Conservation (phyloP, 805 yeast genomes). For the Barnettozyma populi region DNA sequence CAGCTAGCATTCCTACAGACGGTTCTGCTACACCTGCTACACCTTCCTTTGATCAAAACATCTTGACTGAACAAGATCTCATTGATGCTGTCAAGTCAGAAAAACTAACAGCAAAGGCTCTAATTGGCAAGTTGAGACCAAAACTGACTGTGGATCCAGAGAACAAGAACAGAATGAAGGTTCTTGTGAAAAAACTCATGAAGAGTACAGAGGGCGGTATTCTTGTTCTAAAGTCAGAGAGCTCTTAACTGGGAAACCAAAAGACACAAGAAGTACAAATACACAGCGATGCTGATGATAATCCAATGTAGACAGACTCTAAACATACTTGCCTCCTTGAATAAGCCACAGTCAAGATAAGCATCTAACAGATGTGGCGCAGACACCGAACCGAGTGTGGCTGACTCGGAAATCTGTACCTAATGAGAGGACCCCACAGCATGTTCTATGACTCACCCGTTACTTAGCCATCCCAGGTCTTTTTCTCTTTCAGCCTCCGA, state of each 20-base stretch:
- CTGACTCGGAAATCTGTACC: too few relatives aligned
- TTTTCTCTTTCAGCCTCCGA: too few relatives aligned
- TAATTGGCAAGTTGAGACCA: slow-evolving; percentile 53
- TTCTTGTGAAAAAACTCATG: slow-evolving; percentile 51
- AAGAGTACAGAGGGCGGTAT: slow-evolving; percentile 35
- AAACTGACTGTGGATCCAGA: slow-evolving; percentile 61
- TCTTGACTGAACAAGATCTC: slow-evolving; percentile 63
- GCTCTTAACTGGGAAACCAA: neutral
- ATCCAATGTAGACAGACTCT: too few relatives aligned
- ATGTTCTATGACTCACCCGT: too few relatives aligned
- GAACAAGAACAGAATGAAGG: slow-evolving; percentile 55
- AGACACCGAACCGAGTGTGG: neutral
- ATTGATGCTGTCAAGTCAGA: slow-evolving; percentile 48
- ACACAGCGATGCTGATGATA: neutral
- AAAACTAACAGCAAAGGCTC: slow-evolving; percentile 50
- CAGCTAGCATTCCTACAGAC: slow-evolving; percentile 8
- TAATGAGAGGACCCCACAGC: too few relatives aligned
- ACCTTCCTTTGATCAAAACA: slow-evolving; percentile 15
- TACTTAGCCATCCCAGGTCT: too few relatives aligned
- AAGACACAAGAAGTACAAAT: neutral
- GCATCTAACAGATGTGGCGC: neutral
- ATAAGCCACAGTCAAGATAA: neutral
- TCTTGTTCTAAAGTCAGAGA: slow-evolving; percentile 19
- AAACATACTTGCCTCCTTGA: neutral
- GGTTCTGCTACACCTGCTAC: neutral